phyloP scores from a whole-genome alignment of 1,284 basidiomycete genomes.

The Fomitiporia mediterranea region DNA sequence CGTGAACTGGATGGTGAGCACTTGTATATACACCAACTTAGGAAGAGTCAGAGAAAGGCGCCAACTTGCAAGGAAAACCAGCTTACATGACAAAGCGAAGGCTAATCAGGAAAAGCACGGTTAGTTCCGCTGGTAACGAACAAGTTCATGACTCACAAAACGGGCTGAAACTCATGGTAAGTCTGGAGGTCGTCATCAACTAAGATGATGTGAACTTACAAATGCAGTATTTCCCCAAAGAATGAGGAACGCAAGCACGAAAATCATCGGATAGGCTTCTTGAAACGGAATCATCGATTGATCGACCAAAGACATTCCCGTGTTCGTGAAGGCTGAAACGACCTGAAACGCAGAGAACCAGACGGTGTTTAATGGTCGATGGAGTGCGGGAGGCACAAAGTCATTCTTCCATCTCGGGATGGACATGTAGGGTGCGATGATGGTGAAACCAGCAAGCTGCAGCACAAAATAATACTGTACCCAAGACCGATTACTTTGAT shows the following conservation, averaged over 20 bases:
- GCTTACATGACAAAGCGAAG: slow-evolving; percentile 22
- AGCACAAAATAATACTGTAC: slow-evolving; percentile 67
- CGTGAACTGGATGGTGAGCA: slow-evolving; percentile 56
- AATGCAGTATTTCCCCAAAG: slow-evolving; percentile 91
- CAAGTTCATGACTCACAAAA: slow-evolving; percentile 53
- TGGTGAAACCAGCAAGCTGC: slow-evolving; percentile 63
- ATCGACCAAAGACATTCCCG: slow-evolving; percentile 87
- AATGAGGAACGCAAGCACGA: slow-evolving; percentile 66
- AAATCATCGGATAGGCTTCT: slow-evolving; percentile 76
- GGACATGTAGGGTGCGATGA: slow-evolving; percentile 77
- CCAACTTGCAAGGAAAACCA: not conserved
- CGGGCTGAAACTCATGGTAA: slow-evolving; percentile 45
- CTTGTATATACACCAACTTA: slow-evolving; percentile 75
- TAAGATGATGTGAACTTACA: slow-evolving; percentile 45
- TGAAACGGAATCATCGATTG: slow-evolving; percentile 88
- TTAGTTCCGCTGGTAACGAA: not conserved
- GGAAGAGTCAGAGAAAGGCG: not conserved
- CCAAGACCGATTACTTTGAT: slow-evolving; percentile 1
- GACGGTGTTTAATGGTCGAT: slow-evolving; percentile 48
- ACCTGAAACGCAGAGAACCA: slow-evolving; percentile 88
- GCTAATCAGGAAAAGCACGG: slow-evolving; percentile 23
- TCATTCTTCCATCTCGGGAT: slow-evolving; percentile 45
- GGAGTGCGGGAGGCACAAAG: slow-evolving; percentile 53
- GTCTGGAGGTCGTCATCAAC: slow-evolving; percentile 3
- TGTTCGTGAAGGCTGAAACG: slow-evolving; percentile 86